Base-by-base conservation (phyloP, 139 green algal genomes). In the Nannochloris sp. region DNA sequence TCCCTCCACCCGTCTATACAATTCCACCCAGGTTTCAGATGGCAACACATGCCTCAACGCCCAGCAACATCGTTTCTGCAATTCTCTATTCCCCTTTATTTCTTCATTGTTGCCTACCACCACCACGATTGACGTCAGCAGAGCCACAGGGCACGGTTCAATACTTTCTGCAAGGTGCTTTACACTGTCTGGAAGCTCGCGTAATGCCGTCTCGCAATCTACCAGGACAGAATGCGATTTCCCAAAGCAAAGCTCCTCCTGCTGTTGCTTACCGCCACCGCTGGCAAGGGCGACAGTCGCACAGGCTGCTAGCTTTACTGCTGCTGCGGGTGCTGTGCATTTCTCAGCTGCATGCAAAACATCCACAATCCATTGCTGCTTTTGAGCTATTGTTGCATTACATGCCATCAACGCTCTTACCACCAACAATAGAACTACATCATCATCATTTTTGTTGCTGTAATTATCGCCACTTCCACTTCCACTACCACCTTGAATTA, bases 291-390 rank as follows among this genome's bases (percentile, higher is more conserved):
- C 42, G 19, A 51, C 42, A 19, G 42, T 19, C 19, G 42, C 42
- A 51, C 29, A 68, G 15, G 46, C 46, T 3, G 46, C 44, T 15
- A 68, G 46, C 61, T 68, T 23, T 13, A 67, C 7, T n/a, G 48
- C 23, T 38, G 9, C 19, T 0, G 0, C 3, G 10, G 51, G 51
- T 31, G 37, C 15, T 54, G 19, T n/a, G 12, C 63, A 55, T 29
- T 25, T n/a, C 31, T 68, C 34, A 31, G 19, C 55, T 3, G 23
- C 23, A 6, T 46, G 32, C 55, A 31, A 37, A 36, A 62, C 24
- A 3, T 42, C 55, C 6, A 33, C 55, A 3, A 9, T 23, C 55
- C 32, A 3, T 12, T 42, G 55, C 19, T 42, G 9, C 55, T 62
- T 23, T 37, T 62, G 55, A 36, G 15, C 42, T 27, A 19, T 19